These are phyloP conservation scores for Fusarium phyllophilum DNA, from an alignment of 2,329 filamentous ascomycete genomes.

Conservation along the genomic window DNA sequence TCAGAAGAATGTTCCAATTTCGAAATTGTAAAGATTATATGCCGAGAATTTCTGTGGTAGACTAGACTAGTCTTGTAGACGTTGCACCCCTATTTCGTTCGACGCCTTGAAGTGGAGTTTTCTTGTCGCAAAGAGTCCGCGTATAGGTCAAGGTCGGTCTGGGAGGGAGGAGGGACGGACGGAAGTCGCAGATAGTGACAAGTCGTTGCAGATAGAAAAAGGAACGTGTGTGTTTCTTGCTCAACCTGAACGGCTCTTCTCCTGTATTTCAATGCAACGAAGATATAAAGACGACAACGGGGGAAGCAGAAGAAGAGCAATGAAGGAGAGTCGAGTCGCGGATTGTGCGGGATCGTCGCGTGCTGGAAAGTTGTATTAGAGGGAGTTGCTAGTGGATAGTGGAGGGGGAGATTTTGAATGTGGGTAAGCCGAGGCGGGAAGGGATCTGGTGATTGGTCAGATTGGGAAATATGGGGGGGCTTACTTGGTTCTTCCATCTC, in stretches of 20 bases:
- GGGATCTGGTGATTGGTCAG: constrained; percentile 16
- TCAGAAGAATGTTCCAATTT: neutral
- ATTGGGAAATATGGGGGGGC: neutral
- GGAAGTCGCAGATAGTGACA: neutral
- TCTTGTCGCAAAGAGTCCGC: constrained; percentile 1
- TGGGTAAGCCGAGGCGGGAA: constrained; percentile 31
- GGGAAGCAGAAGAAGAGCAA: neutral
- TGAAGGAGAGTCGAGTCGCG: constrained; percentile 1
- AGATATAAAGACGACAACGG: neutral
- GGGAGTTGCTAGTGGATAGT: constrained; percentile 25
- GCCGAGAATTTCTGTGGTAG: constrained; percentile 4
- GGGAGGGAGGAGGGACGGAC: neutral
- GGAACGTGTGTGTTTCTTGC: constrained; percentile 4
- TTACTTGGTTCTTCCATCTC: neutral
- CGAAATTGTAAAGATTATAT: neutral
- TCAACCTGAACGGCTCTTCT: neutral
- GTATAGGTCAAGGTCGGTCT: neutral
- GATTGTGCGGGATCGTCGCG: constrained; percentile 36
- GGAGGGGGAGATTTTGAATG: constrained; percentile 4
- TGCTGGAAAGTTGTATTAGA: constrained; percentile 30
- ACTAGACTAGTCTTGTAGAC: neutral
- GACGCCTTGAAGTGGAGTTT: constrained; percentile 23
- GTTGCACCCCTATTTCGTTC: constrained; percentile 32
- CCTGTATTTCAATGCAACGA: neutral
- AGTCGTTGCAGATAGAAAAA: constrained; percentile 5